Base-by-base conservation (phyloP, 768 basidiomycete species). In the Peribolospora kevripleyi region DNA sequence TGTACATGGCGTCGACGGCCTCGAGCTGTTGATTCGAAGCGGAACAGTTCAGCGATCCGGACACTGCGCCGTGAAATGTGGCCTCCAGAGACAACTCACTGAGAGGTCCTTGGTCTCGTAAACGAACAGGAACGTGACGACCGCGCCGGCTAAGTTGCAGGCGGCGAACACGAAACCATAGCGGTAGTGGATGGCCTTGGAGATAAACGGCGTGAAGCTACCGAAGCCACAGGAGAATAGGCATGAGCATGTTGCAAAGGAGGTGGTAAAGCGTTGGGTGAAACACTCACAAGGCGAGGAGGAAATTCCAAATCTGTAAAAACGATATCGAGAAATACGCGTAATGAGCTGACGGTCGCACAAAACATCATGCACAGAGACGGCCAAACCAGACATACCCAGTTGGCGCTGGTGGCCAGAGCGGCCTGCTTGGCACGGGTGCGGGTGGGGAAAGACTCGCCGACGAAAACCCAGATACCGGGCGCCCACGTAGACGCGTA, bases 201-300 rank as follows among this genome's bases (percentile, higher is more conserved):
- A 70, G 62, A 82, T 82, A 66, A 81, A 80, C 0, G 81, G 79
- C n/a, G 80, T 82, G 69, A 81, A 81, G 73, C 82, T 82, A 0
- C 78, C 79, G 54, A 81, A 68, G 43, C 80, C 68, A 70, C 80
- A 80, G 64, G 51, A 51, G 48, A 38, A 40, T 6, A 40, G 40
- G 39, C 37, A 38, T 54, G 38, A 49, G 40, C 4, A 37, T 25
- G 7, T 5, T 2, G 43, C 52, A 3, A 42, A 49, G 48, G 36
- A 36, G 7, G 40, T 5, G 41, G 37, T 40, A 6, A 55, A 50
- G 38, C 41, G 1, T 37, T 25, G 7, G 25, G 52, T 47, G 14
- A 40, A 36, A 7, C 0, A 3, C 5, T 41, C 50, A 45, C 14
- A 42, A 36, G 14, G 38, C 10, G 43, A 57, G 37, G 25, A 59